Evolutionary conservation across 2,329 filamentous ascomycete genomes (phyloP), one percentile per base, ranked within the genome.

Genomic region (Penicillium sp.): DNA sequence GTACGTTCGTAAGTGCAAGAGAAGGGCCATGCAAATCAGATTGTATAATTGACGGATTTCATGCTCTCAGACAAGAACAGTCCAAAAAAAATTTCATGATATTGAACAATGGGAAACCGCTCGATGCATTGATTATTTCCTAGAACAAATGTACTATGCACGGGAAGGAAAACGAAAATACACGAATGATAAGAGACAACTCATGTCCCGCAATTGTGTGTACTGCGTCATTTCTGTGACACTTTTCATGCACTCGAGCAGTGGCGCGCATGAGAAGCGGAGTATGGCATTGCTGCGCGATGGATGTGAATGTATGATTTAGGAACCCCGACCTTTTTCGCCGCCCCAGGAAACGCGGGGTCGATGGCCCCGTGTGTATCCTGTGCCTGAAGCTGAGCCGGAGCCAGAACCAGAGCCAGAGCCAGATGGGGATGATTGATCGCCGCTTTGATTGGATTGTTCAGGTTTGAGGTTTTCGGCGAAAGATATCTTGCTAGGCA

Each of bases 281-380:
- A 9, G 24, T 15, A 18, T 21, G 21, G 16, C 9, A 16, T 38
- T 8, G n/a, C n/a, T 16, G 16, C 15, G 7, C 15, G 24, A 33
- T 2, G n/a, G 16, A 41, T 10, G 21, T 3, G 15, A 28, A n/a
- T 10, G 21, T 31, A 23, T 34, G 18, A 12, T n/a, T n/a, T 39
- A 39, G n/a, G 10, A 16, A 10, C 16, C 68, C 46, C 69, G 61
- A 4, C 71, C 70, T 29, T 64, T 73, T 54, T 75, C 72, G 9
- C 72, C 73, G 33, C 73, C 73, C 73, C 73, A 76, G 15, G 73
- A 74, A 34, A 76, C 64, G 38, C 60, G 62, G 9, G 69, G 67
- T n/a, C 67, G 66, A 31, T 65, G 65, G 29, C 55, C 49, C 34
- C 54, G 56, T 44, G 13, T 58, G 54, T 57, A 59, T 59, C 57